phyloP scores from a whole-genome alignment of 768 basidiomycete species.

The Boletus rubroflammeus region DNA sequence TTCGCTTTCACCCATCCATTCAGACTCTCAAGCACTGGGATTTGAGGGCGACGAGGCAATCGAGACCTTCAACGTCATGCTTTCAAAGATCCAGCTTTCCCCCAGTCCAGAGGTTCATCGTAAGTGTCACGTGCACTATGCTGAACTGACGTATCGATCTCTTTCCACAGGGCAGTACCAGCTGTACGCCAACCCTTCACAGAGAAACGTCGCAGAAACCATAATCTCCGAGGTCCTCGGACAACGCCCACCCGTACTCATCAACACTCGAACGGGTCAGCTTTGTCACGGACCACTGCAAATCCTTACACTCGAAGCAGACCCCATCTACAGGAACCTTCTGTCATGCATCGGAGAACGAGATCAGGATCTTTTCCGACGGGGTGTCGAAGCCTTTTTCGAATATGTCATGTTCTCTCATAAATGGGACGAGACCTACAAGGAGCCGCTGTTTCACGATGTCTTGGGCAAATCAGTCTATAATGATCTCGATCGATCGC shows the following conservation, averaged over 20 bases:
- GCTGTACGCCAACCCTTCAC: not conserved
- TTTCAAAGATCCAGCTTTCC: slow-evolving; percentile 1
- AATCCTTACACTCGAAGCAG: slow-evolving; percentile 4
- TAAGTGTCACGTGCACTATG: not conserved
- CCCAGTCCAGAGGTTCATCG: slow-evolving; percentile 1
- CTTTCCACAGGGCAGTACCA: not conserved
- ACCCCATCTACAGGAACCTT: not conserved
- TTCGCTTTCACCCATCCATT: not conserved
- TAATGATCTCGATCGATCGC: not conserved
- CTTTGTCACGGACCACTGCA: slow-evolving; percentile 1
- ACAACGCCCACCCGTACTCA: slow-evolving; percentile 1
- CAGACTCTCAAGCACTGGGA: not conserved
- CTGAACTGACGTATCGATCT: not conserved
- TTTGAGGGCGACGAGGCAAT: not conserved
- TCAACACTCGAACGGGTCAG: slow-evolving; percentile 2
- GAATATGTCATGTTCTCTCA: slow-evolving; percentile 12
- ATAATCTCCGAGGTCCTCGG: not conserved
- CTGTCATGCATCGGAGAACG: not conserved
- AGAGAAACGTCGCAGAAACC: not conserved
- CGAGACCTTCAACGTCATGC: not conserved
- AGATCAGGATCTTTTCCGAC: not conserved
- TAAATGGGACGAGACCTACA: slow-evolving; percentile 2
- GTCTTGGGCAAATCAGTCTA: not conserved
- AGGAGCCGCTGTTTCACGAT: slow-evolving; percentile 1
- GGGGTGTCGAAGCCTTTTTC: slow-evolving; percentile 1